phyloP scores from a whole-genome alignment of 1,139 yeast genomes.

The Lipomyces yarrowii region DNA sequence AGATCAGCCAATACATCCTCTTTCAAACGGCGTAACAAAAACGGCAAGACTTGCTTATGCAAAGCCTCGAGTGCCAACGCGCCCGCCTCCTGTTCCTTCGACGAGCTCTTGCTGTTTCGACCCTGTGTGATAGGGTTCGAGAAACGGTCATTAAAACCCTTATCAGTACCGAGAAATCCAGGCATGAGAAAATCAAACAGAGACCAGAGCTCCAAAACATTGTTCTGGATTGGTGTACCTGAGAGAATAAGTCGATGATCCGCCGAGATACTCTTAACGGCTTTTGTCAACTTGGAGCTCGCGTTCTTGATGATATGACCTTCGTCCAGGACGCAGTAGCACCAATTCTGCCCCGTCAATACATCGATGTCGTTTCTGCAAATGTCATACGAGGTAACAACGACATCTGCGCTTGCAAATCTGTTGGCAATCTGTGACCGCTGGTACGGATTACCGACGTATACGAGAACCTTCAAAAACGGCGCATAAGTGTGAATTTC shows the following conservation, averaged over 20 bases:
- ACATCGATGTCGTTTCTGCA: constrained; percentile 85
- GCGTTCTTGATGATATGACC: constrained; percentile 97
- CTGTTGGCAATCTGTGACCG: constrained; percentile 60
- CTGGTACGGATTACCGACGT: constrained; percentile 89
- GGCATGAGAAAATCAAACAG: constrained; percentile 98
- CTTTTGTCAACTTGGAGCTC: constrained; percentile 80
- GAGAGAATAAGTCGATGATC: constrained; percentile 89
- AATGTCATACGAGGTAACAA: constrained; percentile 94
- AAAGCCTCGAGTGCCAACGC: constrained; percentile 93
- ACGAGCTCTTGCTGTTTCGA: constrained; percentile 84
- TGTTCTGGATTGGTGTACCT: constrained; percentile 98
- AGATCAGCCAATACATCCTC: constrained; percentile 95
- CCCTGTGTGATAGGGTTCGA: constrained; percentile 97
- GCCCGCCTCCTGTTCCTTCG: constrained; percentile 96
- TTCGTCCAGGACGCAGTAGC: constrained; percentile 95
- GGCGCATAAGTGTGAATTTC: constrained; percentile 92
- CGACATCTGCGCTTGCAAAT: constrained; percentile 69
- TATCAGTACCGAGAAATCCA: constrained; percentile 94
- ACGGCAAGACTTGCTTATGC: constrained; percentile 95
- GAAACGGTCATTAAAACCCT: constrained; percentile 89
- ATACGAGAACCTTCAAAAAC: constrained; percentile 75
- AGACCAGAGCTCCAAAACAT: constrained; percentile 96
- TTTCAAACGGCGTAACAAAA: constrained; percentile 91
- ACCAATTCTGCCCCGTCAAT: constrained; percentile 66
- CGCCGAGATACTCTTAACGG: constrained; percentile 80